Conservation (phyloP, 2,329 filamentous ascomycete genomes). For the Lojkania enalia region DNA sequence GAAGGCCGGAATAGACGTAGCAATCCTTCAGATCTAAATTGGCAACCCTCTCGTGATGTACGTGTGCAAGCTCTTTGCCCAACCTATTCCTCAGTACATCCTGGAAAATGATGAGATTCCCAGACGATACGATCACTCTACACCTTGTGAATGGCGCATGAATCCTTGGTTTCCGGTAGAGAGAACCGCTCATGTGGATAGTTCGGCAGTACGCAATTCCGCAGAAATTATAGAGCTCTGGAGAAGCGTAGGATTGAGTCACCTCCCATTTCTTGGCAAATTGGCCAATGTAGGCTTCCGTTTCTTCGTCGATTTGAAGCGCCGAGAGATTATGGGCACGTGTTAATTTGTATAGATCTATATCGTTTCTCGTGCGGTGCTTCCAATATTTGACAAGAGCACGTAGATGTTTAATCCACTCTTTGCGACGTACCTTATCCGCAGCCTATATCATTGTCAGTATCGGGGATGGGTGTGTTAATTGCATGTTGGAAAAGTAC, state of each 20-base stretch:
- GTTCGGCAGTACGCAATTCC: conserved; percentile 65
- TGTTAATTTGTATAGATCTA: conserved; percentile 60
- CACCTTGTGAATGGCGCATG: conserved; percentile 64
- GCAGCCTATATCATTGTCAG: conserved; percentile 47
- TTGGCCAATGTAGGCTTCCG: conserved; percentile 67
- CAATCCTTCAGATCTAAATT: conserved; percentile 64
- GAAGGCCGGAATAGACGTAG: conserved; percentile 67
- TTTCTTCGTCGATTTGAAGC: conserved; percentile 66
- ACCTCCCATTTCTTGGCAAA: conserved; percentile 72
- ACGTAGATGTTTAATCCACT: conserved; percentile 64
- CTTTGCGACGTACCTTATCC: conserved; percentile 59
- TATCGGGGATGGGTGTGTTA: background rate
- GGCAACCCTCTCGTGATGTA: conserved; percentile 64
- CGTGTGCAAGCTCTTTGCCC: conserved; percentile 60
- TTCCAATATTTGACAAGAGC: conserved; percentile 66
- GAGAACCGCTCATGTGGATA: conserved; percentile 62
- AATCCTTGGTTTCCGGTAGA: conserved; percentile 67
- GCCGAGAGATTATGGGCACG: conserved; percentile 61
- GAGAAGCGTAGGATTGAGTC: conserved; percentile 63
- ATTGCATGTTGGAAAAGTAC: conserved; percentile 32
- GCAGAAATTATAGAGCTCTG: conserved; percentile 69
- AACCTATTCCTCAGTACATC: conserved; percentile 59
- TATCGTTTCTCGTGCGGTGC: conserved; percentile 58
- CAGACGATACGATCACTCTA: conserved; percentile 62
- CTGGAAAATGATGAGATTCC: conserved; percentile 65